Conservation (phyloP, 2,329 filamentous ascomycete genomes). For the Karstenula rhodostoma region DNA sequence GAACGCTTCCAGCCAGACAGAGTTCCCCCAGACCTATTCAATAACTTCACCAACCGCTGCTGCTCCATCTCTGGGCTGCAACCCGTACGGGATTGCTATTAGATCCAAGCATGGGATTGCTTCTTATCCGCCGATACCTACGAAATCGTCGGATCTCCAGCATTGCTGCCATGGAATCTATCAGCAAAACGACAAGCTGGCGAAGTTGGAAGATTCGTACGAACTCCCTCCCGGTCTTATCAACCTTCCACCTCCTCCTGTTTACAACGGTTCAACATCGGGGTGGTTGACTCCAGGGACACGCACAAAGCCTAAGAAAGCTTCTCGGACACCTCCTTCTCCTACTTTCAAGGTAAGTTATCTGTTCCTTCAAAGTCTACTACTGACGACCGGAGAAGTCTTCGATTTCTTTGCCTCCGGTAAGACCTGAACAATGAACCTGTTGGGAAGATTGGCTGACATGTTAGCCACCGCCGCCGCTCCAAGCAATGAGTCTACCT, state of each 20-base stretch:
- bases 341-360: background rate
- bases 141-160: background rate
- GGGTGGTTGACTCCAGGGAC: background rate
- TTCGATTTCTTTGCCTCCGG: conserved; percentile 6
- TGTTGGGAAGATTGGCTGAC: conserved; percentile 2
- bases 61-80: background rate
- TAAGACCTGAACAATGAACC: background rate
- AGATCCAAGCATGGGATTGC: conserved; percentile 3
- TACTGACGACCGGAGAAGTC: background rate
- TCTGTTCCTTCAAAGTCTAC: background rate
- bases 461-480: conserved; percentile 24
- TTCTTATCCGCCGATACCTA: conserved; percentile 4
- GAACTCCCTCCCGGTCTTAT: background rate
- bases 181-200: background rate
- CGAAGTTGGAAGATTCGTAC: background rate
- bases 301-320: background rate
- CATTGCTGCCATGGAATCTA: conserved; percentile 12
- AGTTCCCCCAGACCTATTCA: background rate
- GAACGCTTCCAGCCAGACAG: background rate
- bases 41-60: conserved; percentile 1
- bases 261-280: background rate
- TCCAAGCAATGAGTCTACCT: background rate
- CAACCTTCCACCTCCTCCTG: conserved; percentile 6
- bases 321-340: background rate
- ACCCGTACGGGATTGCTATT: conserved; percentile 1